Conservation (phyloP, 192 early-diverging fungal species). For the Umbelopsis ramanniana region DNA sequence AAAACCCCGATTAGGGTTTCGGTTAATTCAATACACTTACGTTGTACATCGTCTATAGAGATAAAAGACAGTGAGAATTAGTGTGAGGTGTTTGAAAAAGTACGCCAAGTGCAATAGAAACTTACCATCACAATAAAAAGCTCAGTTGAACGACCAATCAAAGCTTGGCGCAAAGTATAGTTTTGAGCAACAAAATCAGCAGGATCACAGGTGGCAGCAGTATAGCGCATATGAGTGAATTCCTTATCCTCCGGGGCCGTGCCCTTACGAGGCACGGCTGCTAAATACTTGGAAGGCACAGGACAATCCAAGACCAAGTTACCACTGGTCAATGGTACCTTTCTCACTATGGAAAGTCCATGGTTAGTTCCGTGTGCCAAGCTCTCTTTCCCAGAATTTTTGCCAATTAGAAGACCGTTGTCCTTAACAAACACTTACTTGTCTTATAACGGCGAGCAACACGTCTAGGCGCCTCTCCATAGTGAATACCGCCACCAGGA, state of each 20-base stretch:
- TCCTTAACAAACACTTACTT: slow-evolving; percentile 31
- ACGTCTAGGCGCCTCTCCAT: slow-evolving; percentile 46
- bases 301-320: slow-evolving; percentile 76
- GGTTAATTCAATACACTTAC: slow-evolving; percentile 29
- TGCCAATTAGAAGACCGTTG: no score
- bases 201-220: slow-evolving; percentile 73
- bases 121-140: slow-evolving; percentile 71
- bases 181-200: slow-evolving; percentile 58
- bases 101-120: no score
- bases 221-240: slow-evolving; percentile 77
- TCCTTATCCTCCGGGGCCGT: slow-evolving; percentile 62
- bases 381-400: not conserved
- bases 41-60: slow-evolving; percentile 69
- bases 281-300: slow-evolving; percentile 59
- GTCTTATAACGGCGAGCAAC: slow-evolving; percentile 58
- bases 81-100: not conserved
- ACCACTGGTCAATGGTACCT: slow-evolving; percentile 65
- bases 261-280: slow-evolving; percentile 45
- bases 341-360: not conserved
- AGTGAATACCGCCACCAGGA: slow-evolving; percentile 31
- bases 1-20: not conserved
- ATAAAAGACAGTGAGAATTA: not conserved
- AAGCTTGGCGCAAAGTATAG: slow-evolving; percentile 68
- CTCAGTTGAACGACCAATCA: slow-evolving; percentile 69
- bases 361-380: not conserved